phyloP scores from a whole-genome alignment of 1,284 basidiomycete genomes.

The Peniophora sp. region DNA sequence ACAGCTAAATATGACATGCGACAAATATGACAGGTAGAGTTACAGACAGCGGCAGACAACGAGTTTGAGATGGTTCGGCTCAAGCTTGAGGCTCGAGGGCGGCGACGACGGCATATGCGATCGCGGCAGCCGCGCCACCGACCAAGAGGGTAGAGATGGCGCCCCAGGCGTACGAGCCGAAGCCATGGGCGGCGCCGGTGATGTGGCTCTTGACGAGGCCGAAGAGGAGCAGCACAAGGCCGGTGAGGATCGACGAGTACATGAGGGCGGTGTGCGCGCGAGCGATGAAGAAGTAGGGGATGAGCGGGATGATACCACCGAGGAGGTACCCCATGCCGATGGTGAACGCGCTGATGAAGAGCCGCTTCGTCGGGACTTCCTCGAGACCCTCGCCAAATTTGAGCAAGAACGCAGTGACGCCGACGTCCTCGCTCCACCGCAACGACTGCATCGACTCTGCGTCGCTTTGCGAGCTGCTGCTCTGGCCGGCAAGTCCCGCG shows the following conservation, averaged over 20 bases:
- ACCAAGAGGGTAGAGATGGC: constrained; percentile 85
- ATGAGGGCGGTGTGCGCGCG: constrained; percentile 58
- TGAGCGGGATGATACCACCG: constrained; percentile 81
- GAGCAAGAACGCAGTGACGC: constrained; percentile 84
- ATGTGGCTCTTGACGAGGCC: constrained; percentile 86
- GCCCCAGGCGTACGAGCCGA: constrained; percentile 69
- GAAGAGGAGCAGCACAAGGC: constrained; percentile 81
- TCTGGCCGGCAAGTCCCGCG: constrained; percentile 15
- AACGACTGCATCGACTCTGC: constrained; percentile 35
- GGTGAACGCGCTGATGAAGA: constrained; percentile 84
- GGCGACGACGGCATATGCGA: constrained; percentile 82
- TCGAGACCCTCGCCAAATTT: constrained; percentile 91
- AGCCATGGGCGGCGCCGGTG: constrained; percentile 64
- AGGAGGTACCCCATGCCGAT: constrained; percentile 85
- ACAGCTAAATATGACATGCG: no score
- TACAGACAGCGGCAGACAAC: neutral
- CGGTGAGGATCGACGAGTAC: constrained; percentile 73
- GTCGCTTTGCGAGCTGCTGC: constrained; percentile 26
- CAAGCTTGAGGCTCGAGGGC: constrained; percentile 45
- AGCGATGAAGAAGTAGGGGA: constrained; percentile 81
- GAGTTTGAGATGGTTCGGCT: neutral
- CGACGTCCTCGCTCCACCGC: constrained; percentile 66
- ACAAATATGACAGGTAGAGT: no score
- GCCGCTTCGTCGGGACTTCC: constrained; percentile 41
- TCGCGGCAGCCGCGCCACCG: constrained; percentile 83